Percentiles rank a stretch among this genome's conserved stretches.
phyloP scores from a whole-genome alignment of 2,329 filamentous ascomycete species.

The Trichoderma brevicompactum region DNA sequence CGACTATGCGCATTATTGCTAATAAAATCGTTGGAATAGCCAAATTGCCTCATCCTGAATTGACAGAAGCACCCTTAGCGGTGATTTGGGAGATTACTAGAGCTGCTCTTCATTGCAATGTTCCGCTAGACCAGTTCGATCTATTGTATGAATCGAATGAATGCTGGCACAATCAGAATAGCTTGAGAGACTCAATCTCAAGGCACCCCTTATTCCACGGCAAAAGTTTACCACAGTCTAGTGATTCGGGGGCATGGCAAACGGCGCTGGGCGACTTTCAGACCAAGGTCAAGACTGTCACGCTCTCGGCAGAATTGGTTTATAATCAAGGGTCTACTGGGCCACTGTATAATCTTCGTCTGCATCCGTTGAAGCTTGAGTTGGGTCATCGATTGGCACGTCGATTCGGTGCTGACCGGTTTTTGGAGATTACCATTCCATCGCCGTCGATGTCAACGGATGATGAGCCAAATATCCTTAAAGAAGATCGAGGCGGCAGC shows the following conservation, averaged over 20 bases:
- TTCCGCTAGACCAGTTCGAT: conserved; percentile 45
- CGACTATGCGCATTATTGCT: background rate
- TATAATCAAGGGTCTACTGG: conserved; percentile 43
- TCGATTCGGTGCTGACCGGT: conserved; percentile 62
- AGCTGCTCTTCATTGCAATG: conserved; percentile 51
- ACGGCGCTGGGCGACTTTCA: conserved; percentile 47
- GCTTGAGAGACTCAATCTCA: conserved; percentile 49
- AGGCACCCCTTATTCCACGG: conserved; percentile 47
- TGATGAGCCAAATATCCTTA: conserved; percentile 37
- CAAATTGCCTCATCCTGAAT: conserved; percentile 44
- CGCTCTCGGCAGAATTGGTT: conserved; percentile 50
- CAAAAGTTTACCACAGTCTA: conserved; percentile 54
- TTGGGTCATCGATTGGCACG: conserved; percentile 56
- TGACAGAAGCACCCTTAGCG: conserved; percentile 52
- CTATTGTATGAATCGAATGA: conserved; percentile 43
- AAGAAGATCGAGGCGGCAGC: conserved; percentile 38
- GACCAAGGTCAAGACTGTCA: conserved; percentile 44
- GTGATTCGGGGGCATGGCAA: conserved; percentile 51
- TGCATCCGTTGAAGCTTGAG: conserved; percentile 56
- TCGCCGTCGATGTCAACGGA: conserved; percentile 40
- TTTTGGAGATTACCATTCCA: conserved; percentile 60
- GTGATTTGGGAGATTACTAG: conserved; percentile 59
- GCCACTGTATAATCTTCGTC: conserved; percentile 50
- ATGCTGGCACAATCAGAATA: conserved; percentile 50
- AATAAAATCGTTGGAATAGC: conserved; percentile 36